Evolutionary conservation across 2,329 filamentous ascomycete genomes (phyloP), one percentile per base, ranked within the genome.

Genomic region (Cadophora gregata): DNA sequence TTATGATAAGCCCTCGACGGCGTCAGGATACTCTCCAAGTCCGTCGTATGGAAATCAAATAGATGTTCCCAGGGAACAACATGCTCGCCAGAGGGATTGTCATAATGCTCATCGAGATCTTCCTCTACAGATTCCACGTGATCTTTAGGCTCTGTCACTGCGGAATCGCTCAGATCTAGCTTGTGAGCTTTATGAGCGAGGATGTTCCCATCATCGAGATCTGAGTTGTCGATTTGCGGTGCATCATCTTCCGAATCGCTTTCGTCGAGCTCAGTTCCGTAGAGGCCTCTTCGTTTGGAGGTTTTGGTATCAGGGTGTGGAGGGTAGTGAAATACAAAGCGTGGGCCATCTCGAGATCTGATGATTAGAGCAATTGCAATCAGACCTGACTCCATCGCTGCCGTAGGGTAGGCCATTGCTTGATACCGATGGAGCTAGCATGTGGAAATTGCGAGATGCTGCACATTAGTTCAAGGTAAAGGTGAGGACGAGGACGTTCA

Each of bases 271-370:
- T 79, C 73, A 31, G 77, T 78, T 29, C 76, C 75, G 45, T 75
- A 76, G 51, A 74, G 67, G 14, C 67, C 64, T 50, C 70, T 67
- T 14, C 69, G 61, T 36, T 73, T 67, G 25, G 78, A 73, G 64
- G 79, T 75, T 47, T 79, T 71, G 38, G 77, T 77, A 65, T 81
- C 78, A 70, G 83, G 78, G 74, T 81, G 79, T 73, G 89, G 85
- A n/a, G 93, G 93, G 75, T 96, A 96, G 79, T 97, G 92, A 78
- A 94, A 97, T 74, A 96, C 90, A 74, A 96, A 90, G 70, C 89
- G 88, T 31, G 93, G 91, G 19, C 93, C 93, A 73, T 92, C 90
- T 71, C 90, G 88, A 38, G 91, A 92, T 71, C 91, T 71, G 47
- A 77, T 74, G 21, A 75, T 70, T 14, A 78, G 65, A 2, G 73